Evolutionary conservation across 2,329 filamentous ascomycete species (phyloP).

Genomic region (Ascochyta fabae): DNA sequence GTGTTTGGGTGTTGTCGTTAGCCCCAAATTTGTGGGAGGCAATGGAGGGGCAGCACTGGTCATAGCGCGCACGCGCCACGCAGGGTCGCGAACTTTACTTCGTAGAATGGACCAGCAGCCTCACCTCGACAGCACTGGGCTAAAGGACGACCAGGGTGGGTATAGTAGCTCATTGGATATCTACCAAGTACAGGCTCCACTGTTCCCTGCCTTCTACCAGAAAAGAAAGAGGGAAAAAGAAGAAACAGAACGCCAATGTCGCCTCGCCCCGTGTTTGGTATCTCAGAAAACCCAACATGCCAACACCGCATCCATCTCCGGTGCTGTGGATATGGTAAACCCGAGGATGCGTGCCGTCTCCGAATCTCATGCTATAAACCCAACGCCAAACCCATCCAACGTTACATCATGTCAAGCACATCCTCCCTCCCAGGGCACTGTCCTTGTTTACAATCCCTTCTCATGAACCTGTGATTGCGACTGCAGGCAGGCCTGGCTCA

Average conservation of each 20-base stretch:
- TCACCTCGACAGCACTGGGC: not conserved
- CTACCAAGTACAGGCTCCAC: not conserved
- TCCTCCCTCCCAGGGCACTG: not conserved
- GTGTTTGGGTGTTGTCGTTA: constrained; percentile 29
- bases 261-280: constrained; percentile 4
- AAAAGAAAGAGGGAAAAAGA: not conserved
- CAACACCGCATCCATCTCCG: constrained; percentile 7
- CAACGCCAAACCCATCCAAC: constrained; percentile 2
- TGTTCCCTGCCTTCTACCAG: not conserved
- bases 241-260: not conserved
- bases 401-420: not conserved
- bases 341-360: constrained; percentile 12
- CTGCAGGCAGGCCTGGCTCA: constrained; percentile 31
- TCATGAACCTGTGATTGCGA: not conserved
- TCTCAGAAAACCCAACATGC: constrained; percentile 13
- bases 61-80: not conserved
- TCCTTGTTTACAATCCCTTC: not conserved
- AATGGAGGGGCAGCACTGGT: constrained; percentile 28
- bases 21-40: constrained; percentile 36
- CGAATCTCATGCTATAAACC: constrained; percentile 6
- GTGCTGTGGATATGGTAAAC: not conserved
- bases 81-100: constrained; percentile 1
- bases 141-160: no score
- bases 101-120: not conserved
- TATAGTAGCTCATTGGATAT: not conserved